Percentiles rank a stretch among this genome's conserved stretches.
These are phyloP conservation scores for Phytopythium boreale DNA, from an alignment of 352 stramenopile genomes.

Conservation along the genomic window DNA sequence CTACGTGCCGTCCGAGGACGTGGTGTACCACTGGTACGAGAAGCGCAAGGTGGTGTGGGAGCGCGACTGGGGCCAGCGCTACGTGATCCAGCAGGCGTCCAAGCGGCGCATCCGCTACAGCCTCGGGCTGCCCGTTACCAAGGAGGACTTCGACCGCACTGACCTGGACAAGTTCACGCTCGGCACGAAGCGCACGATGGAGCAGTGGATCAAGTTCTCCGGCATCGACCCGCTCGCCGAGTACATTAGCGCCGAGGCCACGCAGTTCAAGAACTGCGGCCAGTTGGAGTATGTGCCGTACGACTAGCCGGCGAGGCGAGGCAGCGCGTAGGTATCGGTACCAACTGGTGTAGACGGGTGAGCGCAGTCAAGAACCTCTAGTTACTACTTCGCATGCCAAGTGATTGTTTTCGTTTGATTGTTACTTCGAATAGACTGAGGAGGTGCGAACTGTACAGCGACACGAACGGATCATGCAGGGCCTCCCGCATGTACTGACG, in stretches of 20 bases:
- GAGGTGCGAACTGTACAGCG: too few relatives aligned
- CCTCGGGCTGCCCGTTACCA: slow-evolving; percentile 54
- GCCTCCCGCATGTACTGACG: neutral
- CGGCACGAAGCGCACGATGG: slow-evolving; percentile 70
- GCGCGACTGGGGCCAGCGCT: slow-evolving; percentile 68
- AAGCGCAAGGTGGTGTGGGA: slow-evolving; percentile 82
- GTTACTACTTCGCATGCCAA: too few relatives aligned
- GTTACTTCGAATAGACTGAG: too few relatives aligned
- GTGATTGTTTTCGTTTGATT: too few relatives aligned
- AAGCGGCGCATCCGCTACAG: slow-evolving; percentile 72
- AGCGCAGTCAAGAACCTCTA: neutral
- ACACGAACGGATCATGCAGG: too few relatives aligned
- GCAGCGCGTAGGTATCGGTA: too few relatives aligned
- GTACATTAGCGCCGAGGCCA: slow-evolving; percentile 40
- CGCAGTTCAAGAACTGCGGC: slow-evolving; percentile 74
- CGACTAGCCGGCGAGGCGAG: slow-evolving; percentile 1
- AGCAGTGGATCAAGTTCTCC: slow-evolving; percentile 80
- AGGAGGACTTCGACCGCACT: slow-evolving; percentile 70
- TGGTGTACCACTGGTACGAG: slow-evolving; percentile 83
- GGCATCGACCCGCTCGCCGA: slow-evolving; percentile 70
- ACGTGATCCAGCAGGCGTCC: slow-evolving; percentile 60
- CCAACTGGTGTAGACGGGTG: neutral
- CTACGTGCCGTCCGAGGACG: slow-evolving; percentile 68
- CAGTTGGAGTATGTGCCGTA: slow-evolving; percentile 71
- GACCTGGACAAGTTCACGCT: slow-evolving; percentile 67